Evolutionary conservation across 805 yeast species (phyloP).

Genomic region (Metschnikowia matae): DNA sequence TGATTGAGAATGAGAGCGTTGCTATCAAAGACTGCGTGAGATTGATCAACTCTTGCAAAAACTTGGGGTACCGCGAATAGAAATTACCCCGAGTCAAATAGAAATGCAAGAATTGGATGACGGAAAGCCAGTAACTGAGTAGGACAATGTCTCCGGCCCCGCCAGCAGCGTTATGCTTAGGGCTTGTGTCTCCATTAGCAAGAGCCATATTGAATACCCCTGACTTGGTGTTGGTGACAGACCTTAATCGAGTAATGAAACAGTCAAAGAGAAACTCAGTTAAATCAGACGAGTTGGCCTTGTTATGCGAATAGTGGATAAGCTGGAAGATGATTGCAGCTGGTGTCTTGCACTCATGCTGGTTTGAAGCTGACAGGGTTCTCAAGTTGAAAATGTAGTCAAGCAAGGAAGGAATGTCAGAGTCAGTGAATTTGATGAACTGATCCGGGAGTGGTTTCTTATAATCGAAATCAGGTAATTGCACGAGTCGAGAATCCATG

Average conservation of each 20-base stretch:
- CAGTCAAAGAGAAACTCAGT: constrained; percentile 58
- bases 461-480: constrained; percentile 49
- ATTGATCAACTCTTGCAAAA: constrained; percentile 54
- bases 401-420: constrained; percentile 46
- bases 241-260: constrained; percentile 56
- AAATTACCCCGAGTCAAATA: constrained; percentile 66
- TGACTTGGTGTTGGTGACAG: constrained; percentile 56
- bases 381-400: constrained; percentile 47
- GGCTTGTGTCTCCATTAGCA: constrained; percentile 16
- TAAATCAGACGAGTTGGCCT: constrained; percentile 50
- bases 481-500: constrained; percentile 26
- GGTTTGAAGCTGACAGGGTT: constrained; percentile 32
- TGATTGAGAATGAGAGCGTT: constrained; percentile 63
- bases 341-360: constrained; percentile 53
- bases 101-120: constrained; percentile 70
- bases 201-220: constrained; percentile 49
- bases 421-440: constrained; percentile 58
- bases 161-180: constrained; percentile 10
- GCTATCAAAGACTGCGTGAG: constrained; percentile 58
- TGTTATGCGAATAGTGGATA: constrained; percentile 61
- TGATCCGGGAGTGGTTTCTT: constrained; percentile 53
- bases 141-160: constrained; percentile 61
- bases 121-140: constrained; percentile 86
- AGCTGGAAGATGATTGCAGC: constrained; percentile 70
- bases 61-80: constrained; percentile 50